A percentile compares a stretch with the other conserved stretches of the same genome.
Evolutionary conservation across 768 basidiomycete genomes (phyloP).

Genomic region (Calocera viscosa): DNA sequence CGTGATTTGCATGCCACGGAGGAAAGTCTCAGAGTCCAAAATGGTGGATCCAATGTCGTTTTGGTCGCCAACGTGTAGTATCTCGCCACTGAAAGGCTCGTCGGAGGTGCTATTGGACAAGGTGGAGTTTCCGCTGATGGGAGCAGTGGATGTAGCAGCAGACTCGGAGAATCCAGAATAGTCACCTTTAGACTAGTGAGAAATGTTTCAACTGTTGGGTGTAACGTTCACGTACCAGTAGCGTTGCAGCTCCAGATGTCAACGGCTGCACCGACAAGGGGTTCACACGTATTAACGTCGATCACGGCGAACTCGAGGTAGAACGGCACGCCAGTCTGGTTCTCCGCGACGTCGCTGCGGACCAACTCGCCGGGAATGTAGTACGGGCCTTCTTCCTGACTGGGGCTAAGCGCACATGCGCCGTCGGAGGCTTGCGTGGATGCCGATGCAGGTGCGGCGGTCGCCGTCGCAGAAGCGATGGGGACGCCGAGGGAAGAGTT

Average conservation of each 20-base stretch:
- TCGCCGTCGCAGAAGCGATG: background rate
- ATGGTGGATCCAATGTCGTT: background rate
- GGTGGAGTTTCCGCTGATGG: background rate
- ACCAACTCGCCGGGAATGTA: constrained; percentile 3
- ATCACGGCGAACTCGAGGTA: background rate
- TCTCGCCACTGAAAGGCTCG: constrained; percentile 5
- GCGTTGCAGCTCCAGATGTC: constrained; percentile 8
- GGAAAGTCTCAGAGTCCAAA: constrained; percentile 7
- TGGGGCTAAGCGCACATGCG: background rate
- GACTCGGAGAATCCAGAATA: background rate
- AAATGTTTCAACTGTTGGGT: too few species aligned
- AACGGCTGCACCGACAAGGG: background rate
- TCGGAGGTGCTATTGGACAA: background rate
- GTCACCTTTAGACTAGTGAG: background rate
- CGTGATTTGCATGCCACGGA: constrained; percentile 10
- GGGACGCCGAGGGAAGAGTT: background rate
- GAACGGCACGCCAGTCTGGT: constrained; percentile 1
- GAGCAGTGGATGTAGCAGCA: background rate
- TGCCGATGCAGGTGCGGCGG: background rate
- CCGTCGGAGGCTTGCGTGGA: background rate
- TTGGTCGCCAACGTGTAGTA: background rate
- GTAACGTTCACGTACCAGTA: background rate
- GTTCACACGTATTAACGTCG: background rate
- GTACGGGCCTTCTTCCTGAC: constrained; percentile 1
- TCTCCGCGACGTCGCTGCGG: constrained; percentile 2